Percentiles rank a stretch among this genome's conserved stretches.
These are phyloP conservation scores for Magnaporthiopsis incrustans DNA, from an alignment of 2,329 filamentous ascomycete species.

Conservation along the genomic window DNA sequence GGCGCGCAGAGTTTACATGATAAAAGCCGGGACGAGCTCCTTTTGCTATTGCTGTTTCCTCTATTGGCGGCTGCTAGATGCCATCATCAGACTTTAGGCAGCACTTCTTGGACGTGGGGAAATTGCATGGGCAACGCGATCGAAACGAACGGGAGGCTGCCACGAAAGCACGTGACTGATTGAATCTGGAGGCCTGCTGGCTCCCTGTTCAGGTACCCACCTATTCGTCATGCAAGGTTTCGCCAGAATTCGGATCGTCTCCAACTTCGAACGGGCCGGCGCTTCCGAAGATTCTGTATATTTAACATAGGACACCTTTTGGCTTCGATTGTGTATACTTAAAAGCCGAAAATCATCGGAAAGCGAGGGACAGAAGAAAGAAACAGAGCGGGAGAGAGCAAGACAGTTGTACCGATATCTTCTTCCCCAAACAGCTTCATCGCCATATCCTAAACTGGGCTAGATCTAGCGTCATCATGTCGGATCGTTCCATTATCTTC, in stretches of 20 bases:
- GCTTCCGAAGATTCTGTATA: neutral
- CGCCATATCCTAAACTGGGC: neutral
- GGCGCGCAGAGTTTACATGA: conserved; percentile 5
- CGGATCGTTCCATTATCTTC: conserved; percentile 41
- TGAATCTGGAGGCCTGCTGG: neutral
- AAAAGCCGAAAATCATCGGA: neutral
- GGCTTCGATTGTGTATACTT: neutral
- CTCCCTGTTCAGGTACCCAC: too few species aligned
- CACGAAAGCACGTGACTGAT: neutral
- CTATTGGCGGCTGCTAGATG: neutral
- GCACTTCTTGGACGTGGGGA: neutral
- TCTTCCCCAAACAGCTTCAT: neutral
- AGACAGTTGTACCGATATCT: neutral
- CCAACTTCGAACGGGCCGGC: neutral
- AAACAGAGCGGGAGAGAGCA: neutral
- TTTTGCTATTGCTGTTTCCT: neutral
- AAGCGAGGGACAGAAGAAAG: too few species aligned
- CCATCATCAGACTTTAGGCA: neutral
- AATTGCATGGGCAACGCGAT: neutral
- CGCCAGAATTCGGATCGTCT: neutral
- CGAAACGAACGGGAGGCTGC: neutral
- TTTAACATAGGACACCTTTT: neutral
- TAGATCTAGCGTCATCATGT: conserved; percentile 28
- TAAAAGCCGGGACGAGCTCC: neutral
- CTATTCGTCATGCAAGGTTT: neutral